A percentile compares a stretch with the other conserved stretches of the same genome.
Conservation (phyloP, 2,329 filamentous ascomycete genomes). For the Fusarium hostae region DNA sequence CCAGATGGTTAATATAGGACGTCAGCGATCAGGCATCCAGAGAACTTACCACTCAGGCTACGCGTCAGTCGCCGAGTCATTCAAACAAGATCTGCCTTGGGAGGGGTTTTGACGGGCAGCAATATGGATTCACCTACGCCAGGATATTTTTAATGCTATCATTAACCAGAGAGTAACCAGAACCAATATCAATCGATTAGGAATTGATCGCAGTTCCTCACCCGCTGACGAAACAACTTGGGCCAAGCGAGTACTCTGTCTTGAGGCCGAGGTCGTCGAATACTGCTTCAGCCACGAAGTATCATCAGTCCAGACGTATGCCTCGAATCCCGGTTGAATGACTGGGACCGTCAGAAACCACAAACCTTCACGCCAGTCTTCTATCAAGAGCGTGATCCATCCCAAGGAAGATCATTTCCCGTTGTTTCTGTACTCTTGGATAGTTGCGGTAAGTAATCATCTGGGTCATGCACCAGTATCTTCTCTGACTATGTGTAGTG, state of each 20-base stretch:
- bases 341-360: background rate
- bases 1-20: too few relatives aligned
- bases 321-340: background rate
- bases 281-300: background rate
- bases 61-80: background rate
- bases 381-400: background rate
- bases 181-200: background rate
- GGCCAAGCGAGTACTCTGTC: background rate
- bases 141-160: background rate
- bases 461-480: too few relatives aligned
- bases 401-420: background rate
- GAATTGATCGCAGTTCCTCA: background rate
- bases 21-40: too few relatives aligned
- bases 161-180: background rate
- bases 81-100: background rate
- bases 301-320: background rate
- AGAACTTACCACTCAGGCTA: too few relatives aligned
- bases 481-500: background rate
- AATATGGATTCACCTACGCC: background rate
- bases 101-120: background rate
- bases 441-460: background rate
- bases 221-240: background rate
- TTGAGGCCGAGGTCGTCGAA: background rate
- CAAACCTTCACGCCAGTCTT: background rate
- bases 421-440: background rate